These are phyloP conservation scores for Nicotiana tomentosiformis DNA, from an alignment of 257 asterid genomes.

Conservation along the genomic window DNA sequence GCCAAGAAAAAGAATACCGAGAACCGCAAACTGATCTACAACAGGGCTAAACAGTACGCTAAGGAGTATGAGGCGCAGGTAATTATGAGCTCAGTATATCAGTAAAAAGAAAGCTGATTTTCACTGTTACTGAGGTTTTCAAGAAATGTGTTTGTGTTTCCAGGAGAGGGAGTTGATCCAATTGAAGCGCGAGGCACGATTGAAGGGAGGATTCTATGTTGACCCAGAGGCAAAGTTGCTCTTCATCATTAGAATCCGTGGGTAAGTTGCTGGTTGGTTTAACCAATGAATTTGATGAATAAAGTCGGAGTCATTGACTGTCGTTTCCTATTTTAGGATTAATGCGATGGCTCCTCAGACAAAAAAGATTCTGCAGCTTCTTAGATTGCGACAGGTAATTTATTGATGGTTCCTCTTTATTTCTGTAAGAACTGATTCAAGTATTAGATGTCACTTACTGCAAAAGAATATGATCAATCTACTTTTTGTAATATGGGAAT, in stretches of 20 bases:
- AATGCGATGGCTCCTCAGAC: conserved; percentile 67
- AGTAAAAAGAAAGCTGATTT: too few relatives aligned
- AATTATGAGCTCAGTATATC: background rate
- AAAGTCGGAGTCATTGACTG: background rate
- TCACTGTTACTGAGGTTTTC: background rate
- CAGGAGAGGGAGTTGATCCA: conserved; percentile 53
- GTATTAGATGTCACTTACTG: background rate
- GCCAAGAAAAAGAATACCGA: conserved; percentile 45
- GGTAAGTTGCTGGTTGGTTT: conserved; percentile 26
- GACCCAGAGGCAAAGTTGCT: conserved; percentile 61
- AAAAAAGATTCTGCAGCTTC: conserved; percentile 66
- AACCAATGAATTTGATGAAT: background rate
- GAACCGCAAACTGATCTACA: conserved; percentile 45
- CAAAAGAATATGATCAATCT: background rate
- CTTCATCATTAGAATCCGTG: conserved; percentile 64
- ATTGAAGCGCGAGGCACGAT: conserved; percentile 72
- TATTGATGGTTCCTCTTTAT: background rate
- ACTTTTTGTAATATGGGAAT: background rate
- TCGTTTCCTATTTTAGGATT: conserved; percentile 30
- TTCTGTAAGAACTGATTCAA: too few relatives aligned
- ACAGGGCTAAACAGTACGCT: conserved; percentile 40
- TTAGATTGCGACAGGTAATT: conserved; percentile 57
- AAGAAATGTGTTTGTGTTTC: background rate
- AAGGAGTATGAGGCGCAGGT: conserved; percentile 56
- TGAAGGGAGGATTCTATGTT: conserved; percentile 83